Percentiles rank a stretch among this genome's conserved stretches.
These are phyloP conservation scores for Scytalidium lignicola DNA, from an alignment of 2,329 filamentous ascomycete genomes.

Conservation along the genomic window DNA sequence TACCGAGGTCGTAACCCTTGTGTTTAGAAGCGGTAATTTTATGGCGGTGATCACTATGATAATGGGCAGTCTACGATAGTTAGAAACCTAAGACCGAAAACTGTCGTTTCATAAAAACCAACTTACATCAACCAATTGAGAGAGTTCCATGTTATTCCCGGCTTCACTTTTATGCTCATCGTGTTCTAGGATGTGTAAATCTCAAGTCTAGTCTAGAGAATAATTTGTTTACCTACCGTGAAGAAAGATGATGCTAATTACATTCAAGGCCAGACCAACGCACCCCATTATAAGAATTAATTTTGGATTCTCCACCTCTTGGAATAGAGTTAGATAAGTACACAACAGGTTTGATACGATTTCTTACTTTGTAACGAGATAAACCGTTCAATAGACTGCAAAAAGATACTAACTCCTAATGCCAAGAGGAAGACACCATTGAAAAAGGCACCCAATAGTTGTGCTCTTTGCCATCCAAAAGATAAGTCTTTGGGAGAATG, in stretches of 20 bases:
- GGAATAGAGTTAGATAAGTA: not conserved
- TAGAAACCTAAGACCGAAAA: too few species aligned
- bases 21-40: constrained; percentile 19
- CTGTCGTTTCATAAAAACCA: too few species aligned
- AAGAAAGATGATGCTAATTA: constrained; percentile 60
- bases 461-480: constrained; percentile 73
- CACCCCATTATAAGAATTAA: constrained; percentile 66
- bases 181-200: too few species aligned
- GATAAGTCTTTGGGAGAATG: constrained; percentile 55
- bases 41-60: constrained; percentile 43
- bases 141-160: too few species aligned
- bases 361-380: constrained; percentile 47
- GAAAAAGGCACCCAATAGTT: constrained; percentile 73
- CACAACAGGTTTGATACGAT: too few species aligned
- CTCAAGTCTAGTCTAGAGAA: too few species aligned
- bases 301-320: constrained; percentile 59
- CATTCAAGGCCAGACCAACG: constrained; percentile 60
- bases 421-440: constrained; percentile 72
- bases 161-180: too few species aligned
- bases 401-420: constrained; percentile 64
- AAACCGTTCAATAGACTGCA: constrained; percentile 70
- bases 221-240: constrained; percentile 47
- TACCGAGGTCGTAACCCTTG: constrained; percentile 57
- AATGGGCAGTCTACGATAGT: too few species aligned
- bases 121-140: too few species aligned